phyloP scores from a whole-genome alignment of 768 basidiomycete genomes.

The Hygrophorus russula region DNA sequence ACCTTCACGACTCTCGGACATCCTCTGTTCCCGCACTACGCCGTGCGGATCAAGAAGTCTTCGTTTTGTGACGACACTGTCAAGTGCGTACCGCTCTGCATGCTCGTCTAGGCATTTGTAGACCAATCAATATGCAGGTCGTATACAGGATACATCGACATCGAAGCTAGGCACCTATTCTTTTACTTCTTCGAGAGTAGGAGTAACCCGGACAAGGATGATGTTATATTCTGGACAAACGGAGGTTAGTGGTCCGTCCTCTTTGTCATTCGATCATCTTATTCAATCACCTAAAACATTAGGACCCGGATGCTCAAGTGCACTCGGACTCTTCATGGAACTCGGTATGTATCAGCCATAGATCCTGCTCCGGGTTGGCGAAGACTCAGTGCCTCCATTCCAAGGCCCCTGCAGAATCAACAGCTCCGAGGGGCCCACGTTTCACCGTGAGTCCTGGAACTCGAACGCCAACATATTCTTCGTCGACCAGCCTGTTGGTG shows the following conservation, averaged over 20 bases:
- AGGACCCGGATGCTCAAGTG: slow-evolving; percentile 32
- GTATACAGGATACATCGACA: slow-evolving; percentile 40
- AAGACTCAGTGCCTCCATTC: background rate
- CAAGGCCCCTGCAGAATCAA: slow-evolving; percentile 59
- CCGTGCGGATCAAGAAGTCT: slow-evolving; percentile 25
- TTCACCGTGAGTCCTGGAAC: slow-evolving; percentile 58
- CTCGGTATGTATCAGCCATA: slow-evolving; percentile 34
- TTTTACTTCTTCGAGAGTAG: slow-evolving; percentile 52
- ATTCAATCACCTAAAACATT: slow-evolving; percentile 36
- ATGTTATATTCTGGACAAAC: slow-evolving; percentile 40
- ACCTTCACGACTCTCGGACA: slow-evolving; percentile 28
- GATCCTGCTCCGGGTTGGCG: background rate
- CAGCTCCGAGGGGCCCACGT: slow-evolving; percentile 35
- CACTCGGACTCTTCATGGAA: slow-evolving; percentile 65
- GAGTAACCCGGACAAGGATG: slow-evolving; percentile 30
- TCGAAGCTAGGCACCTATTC: slow-evolving; percentile 34
- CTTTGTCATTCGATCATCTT: background rate
- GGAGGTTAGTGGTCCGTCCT: slow-evolving; percentile 23
- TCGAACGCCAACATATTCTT: slow-evolving; percentile 53
- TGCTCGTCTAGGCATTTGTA: background rate
- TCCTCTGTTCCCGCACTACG: slow-evolving; percentile 30
- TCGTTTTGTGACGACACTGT: slow-evolving; percentile 25
- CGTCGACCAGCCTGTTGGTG: slow-evolving; percentile 51
- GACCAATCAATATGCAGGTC: slow-evolving; percentile 13
- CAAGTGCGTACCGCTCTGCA: slow-evolving; percentile 14